These are phyloP conservation scores for Grifola frondosa DNA, from an alignment of 1,284 basidiomycete genomes.

Conservation along the genomic window DNA sequence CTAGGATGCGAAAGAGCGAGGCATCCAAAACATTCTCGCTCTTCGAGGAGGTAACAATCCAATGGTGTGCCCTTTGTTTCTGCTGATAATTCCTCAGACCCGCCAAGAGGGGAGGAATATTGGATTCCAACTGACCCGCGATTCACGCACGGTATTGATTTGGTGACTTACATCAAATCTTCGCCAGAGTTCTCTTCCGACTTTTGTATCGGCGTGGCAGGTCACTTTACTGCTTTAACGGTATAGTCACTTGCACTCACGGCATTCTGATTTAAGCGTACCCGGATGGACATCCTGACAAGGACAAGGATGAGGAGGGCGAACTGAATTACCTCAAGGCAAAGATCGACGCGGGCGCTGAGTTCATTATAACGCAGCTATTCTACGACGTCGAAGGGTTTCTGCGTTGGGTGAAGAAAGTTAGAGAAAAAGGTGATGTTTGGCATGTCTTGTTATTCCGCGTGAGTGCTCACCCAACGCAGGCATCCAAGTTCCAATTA, in stretches of 20 bases:
- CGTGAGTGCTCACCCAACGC: slow-evolving; percentile 12
- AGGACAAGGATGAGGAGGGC: slow-evolving; percentile 57
- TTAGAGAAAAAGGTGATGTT: slow-evolving; percentile 64
- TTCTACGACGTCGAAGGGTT: slow-evolving; percentile 95
- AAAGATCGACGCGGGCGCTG: slow-evolving; percentile 94
- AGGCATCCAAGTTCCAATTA: slow-evolving; percentile 91
- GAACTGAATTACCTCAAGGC: slow-evolving; percentile 80
- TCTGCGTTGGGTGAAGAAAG: slow-evolving; percentile 73
- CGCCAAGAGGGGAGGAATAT: slow-evolving; percentile 90
- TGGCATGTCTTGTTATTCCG: neutral
- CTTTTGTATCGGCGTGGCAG: slow-evolving; percentile 92
- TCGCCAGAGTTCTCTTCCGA: slow-evolving; percentile 77
- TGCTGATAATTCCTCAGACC: slow-evolving; percentile 52
- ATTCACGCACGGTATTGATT: slow-evolving; percentile 87
- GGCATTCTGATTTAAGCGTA: slow-evolving; percentile 58
- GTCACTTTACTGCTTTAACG: slow-evolving; percentile 36
- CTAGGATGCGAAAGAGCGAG: slow-evolving; percentile 78
- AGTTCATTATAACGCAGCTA: slow-evolving; percentile 95
- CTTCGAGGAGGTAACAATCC: slow-evolving; percentile 74
- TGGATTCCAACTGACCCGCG: slow-evolving; percentile 85
- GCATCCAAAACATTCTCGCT: slow-evolving; percentile 91
- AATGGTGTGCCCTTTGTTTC: neutral
- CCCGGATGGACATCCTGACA: slow-evolving; percentile 88
- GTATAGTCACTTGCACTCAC: slow-evolving; percentile 17
- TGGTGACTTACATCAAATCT: slow-evolving; percentile 87